phyloP scores from a whole-genome alignment of 352 stramenopile genomes.

The Aphanomyces astaci region DNA sequence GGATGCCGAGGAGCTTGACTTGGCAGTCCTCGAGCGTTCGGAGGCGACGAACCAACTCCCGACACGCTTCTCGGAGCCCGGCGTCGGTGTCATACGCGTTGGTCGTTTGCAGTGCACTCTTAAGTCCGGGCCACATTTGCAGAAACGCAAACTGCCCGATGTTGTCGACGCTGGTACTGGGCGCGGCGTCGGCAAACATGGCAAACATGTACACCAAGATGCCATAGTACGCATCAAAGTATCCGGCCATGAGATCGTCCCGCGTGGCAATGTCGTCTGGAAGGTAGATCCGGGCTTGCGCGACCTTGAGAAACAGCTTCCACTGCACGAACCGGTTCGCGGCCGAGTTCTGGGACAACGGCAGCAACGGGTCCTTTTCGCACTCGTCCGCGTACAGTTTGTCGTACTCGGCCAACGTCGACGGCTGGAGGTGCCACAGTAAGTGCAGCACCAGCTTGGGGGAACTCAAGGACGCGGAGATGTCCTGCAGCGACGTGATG shows the following conservation, averaged over 20 bases:
- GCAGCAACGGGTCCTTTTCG: slow-evolving; percentile 18
- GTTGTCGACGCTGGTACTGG: not conserved
- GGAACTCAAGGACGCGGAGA: slow-evolving; percentile 41
- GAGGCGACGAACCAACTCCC: not conserved
- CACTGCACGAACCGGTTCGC: slow-evolving; percentile 31
- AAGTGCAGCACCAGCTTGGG: slow-evolving; percentile 66
- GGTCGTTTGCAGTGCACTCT: not conserved
- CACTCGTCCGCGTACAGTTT: slow-evolving; percentile 37
- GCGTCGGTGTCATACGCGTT: slow-evolving; percentile 7
- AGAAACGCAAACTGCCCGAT: slow-evolving; percentile 1
- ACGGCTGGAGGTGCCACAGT: slow-evolving; percentile 46
- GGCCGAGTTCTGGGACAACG: not conserved
- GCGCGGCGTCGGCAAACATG: not conserved
- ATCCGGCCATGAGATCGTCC: slow-evolving; percentile 59
- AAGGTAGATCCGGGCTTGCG: slow-evolving; percentile 39
- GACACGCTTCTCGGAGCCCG: slow-evolving; percentile 1
- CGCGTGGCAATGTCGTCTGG: slow-evolving; percentile 54
- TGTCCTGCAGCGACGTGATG: slow-evolving; percentile 57
- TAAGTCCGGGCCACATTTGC: not conserved
- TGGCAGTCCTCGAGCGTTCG: slow-evolving; percentile 4
- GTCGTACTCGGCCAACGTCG: slow-evolving; percentile 49
- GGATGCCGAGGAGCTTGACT: slow-evolving; percentile 24
- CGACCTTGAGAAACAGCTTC: slow-evolving; percentile 66
- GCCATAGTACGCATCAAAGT: slow-evolving; percentile 65
- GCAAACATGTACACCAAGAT: slow-evolving; percentile 10